phyloP scores from a whole-genome alignment of 345 rosid genomes.

The Cardiospermum halicacabum region DNA sequence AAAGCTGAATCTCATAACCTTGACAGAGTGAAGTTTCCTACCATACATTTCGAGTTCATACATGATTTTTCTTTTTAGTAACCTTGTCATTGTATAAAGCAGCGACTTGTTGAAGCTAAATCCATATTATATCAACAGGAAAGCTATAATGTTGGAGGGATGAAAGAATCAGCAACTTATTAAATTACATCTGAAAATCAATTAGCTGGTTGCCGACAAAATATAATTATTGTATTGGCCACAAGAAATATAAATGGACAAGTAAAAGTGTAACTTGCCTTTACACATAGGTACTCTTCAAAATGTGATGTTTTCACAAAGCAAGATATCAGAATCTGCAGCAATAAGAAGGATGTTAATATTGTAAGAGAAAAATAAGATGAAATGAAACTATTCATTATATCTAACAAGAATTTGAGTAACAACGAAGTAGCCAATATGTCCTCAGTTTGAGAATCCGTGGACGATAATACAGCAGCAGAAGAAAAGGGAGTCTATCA shows the following conservation, averaged over 20 bases:
- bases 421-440: neutral
- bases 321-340: conserved; percentile 83
- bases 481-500: neutral
- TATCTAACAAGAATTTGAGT: neutral
- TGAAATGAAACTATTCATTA: neutral
- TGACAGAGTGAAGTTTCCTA: neutral
- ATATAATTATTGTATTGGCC: neutral
- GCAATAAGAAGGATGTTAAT: conserved; percentile 23
- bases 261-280: conserved; percentile 39
- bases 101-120: neutral
- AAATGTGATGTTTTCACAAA: conserved; percentile 84
- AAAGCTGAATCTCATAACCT: neutral
- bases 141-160: neutral
- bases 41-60: neutral
- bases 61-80: neutral
- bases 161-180: neutral
- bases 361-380: neutral
- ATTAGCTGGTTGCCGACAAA: neutral
- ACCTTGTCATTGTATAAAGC: conserved; percentile 10
- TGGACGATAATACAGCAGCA: neutral
- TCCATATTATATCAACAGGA: neutral
- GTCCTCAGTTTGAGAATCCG: neutral
- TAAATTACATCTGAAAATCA: neutral
- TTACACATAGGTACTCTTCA: conserved; percentile 84
- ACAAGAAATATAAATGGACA: too few species aligned